Evolutionary conservation across 345 rosid genomes (phyloP).

Genomic region (Acer saccharum): DNA sequence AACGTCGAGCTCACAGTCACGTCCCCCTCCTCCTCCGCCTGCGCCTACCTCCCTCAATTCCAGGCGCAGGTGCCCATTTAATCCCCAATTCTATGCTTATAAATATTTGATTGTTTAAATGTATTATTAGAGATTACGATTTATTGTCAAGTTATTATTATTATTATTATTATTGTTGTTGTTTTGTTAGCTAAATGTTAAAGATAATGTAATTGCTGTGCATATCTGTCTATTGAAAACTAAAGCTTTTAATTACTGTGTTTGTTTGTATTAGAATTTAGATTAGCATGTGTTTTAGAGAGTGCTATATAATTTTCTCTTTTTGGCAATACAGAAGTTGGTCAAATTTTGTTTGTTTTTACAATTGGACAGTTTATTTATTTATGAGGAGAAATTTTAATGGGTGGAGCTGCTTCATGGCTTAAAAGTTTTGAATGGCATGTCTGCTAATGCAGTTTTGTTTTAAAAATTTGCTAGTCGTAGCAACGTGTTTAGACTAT

Average conservation of each 20-base stretch:
- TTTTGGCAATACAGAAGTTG: not conserved
- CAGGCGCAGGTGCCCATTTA: conserved; percentile 15
- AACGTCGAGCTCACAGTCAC: conserved; percentile 22
- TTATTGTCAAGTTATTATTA: not conserved
- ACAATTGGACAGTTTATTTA: not conserved
- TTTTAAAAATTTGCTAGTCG: conserved; percentile 31
- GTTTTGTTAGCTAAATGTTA: no score
- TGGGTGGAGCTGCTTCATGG: not conserved
- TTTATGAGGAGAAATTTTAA: no score
- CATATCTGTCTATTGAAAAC: not conserved
- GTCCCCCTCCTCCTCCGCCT: not conserved
- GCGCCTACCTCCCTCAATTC: not conserved
- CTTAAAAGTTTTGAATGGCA: not conserved
- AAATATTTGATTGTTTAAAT: not conserved
- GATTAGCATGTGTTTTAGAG: not conserved
- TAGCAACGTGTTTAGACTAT: conserved; percentile 57
- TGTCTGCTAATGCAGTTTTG: not conserved
- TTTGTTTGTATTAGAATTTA: not conserved
- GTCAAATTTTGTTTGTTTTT: not conserved
- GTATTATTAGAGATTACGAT: not conserved
- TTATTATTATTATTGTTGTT: not conserved
- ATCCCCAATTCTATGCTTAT: not conserved
- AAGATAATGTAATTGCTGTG: no score
- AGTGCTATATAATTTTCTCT: not conserved
- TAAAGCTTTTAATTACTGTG: not conserved